Evolutionary conservation across 116 monocot species (phyloP), one percentile per base, ranked within the genome.

Genomic region (Zostera marina): DNA sequence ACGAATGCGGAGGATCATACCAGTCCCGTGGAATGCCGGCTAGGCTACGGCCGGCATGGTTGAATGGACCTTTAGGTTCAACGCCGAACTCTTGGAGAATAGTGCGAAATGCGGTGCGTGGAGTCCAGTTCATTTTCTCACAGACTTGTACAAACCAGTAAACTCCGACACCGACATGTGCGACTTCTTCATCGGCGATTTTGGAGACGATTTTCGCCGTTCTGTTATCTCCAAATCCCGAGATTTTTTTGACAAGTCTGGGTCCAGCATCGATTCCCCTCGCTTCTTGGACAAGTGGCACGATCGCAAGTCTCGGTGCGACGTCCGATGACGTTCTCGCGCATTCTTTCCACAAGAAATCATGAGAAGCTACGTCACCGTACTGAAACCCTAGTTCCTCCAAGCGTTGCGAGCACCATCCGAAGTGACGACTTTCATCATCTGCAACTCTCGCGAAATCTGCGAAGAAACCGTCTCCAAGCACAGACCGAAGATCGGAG

Each of bases 191-290:
- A 43, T 88, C 88, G 12, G 85, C 84, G 60, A 94, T 85, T 72
- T 80, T 79, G 8, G 81, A 74, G 19, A 94, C 88, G 64, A 88
- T 84, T n/a, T 77, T 51, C 66, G 94, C 74, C 58, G 94, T 74
- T 20, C 79, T 68, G 52, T 88, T 78, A 53, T 94, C 94, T 56
- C 85, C 88, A 67, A 77, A 94, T 39, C 94, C 88, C 32, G 75
- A 52, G 45, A 94, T 62, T 63, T 79, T 94, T 63, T 88, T 74
- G 23, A 88, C 88, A 26, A 94, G 64, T 40, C 94, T 84, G 40
- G 94, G 88, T 13, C 94, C 88, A 54, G 94, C 88, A 72, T 94
- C 94, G 62, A 94, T 67, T 11, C 94, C 94, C 77, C 94, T 77
- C 22, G 94, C 94, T 61, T 88, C 93, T 88, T 94, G 94, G 65